Base-by-base conservation (phyloP, 305 asterid genomes). In the Fraxinus xanthoxyloides region DNA sequence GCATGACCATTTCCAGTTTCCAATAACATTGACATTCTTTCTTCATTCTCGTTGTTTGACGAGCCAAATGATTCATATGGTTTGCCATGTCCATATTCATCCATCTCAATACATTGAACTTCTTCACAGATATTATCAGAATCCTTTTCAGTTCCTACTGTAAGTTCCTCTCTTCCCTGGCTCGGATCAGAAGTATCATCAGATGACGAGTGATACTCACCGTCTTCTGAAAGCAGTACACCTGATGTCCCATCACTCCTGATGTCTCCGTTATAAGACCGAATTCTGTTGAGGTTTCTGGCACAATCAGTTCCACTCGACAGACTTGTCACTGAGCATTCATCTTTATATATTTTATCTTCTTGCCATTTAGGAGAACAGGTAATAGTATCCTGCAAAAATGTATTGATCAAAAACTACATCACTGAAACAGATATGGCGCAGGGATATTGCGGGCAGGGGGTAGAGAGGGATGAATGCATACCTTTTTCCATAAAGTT, bases 71-170 rank as follows among this genome's bases (percentile, higher is more conserved):
- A 85, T 75, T 81, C 89, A 54, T 80, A 30, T 72, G 79, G 72
- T 79, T 75, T 76, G 43, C 77, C 81, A 79, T 81, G 87, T 61
- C 80, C 77, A 84, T 90, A 85, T 69, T 86, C 89, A 61, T 85
- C 94, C 46, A 81, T 79, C 89, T 93, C 97, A 80, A 93, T 84
- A 84, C 97, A 92, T 79, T 88, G 87, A 84, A 91, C 98, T 85
- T 92, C 98, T 87, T 92, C 92, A 87, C 92, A 91, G 82, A 72
- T 80, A 78, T 86, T 94, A 84, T 90, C 92, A 85, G 87, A 89
- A 85, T 89, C 92, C 83, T 89, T 94, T 81, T 76, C 91, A 75
- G 76, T 80, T 73, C 78, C 85, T 28, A 43, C 54, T 30, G 77
- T 77, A 84, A 75, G 31, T 63, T 43, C 85, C 38, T 78, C 83